Percentiles rank a stretch among this genome's conserved stretches.
phyloP scores from a whole-genome alignment of 805 yeast species.

The Wickerhamiella qilinensis region DNA sequence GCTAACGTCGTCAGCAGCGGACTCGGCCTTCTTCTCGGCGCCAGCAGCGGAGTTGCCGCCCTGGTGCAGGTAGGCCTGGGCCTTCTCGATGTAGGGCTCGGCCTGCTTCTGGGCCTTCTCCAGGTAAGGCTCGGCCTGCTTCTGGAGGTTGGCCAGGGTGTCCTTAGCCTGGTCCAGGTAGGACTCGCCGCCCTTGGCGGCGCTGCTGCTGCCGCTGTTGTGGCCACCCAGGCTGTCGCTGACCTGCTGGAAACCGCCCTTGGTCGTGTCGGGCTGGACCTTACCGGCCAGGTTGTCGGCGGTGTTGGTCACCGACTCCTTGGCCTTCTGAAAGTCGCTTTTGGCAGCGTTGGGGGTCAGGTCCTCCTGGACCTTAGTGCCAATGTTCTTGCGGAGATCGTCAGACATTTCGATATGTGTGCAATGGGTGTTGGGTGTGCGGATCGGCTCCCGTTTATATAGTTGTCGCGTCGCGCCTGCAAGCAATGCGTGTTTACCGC shows the following conservation, averaged over 20 bases:
- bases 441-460: not conserved
- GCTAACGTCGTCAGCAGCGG: no score
- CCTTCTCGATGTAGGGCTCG: constrained; percentile 14
- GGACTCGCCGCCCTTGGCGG: constrained; percentile 32
- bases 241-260: constrained; percentile 44
- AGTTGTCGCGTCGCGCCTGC: no score
- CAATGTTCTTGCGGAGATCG: constrained; percentile 57
- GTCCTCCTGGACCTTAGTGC: constrained; percentile 51
- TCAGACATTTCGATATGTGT: constrained; percentile 13
- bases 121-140: no score
- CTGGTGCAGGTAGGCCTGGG: constrained; percentile 18
- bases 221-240: constrained; percentile 46
- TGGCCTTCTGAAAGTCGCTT: constrained; percentile 44
- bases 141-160: constrained; percentile 6
- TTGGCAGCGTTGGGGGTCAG: constrained; percentile 60
- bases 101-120: constrained; percentile 12
- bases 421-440: not conserved
- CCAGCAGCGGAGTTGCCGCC: constrained; percentile 22
- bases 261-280: constrained; percentile 36
- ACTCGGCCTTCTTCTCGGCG: constrained; percentile 8
- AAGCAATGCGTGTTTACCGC: no score
- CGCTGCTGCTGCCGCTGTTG: constrained; percentile 32
- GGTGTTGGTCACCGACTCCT: constrained; percentile 52
- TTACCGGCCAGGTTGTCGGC: constrained; percentile 47
- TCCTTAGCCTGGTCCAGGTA: constrained; percentile 18